phyloP scores from a whole-genome alignment of 140 eudicot species.

The Erigeron philadelphicus region DNA sequence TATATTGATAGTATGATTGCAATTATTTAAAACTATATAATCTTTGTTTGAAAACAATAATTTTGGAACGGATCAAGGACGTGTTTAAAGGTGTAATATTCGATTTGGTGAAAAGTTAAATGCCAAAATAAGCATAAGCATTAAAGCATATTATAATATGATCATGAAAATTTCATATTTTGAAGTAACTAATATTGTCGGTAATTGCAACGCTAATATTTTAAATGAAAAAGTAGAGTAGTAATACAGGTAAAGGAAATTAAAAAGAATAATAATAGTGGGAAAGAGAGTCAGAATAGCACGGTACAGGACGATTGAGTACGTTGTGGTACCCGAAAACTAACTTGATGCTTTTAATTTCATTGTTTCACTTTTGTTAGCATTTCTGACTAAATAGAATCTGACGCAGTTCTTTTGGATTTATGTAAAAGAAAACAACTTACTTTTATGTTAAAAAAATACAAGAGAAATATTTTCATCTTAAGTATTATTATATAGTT shows the following conservation, averaged over 20 bases:
- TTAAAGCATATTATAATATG: not conserved
- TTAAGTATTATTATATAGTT: not conserved
- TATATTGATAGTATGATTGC: too few relatives aligned
- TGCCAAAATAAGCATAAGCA: not conserved
- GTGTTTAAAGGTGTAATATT: slow-evolving; percentile 8
- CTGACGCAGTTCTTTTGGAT: slow-evolving; percentile 23
- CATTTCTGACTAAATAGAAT: slow-evolving; percentile 27
- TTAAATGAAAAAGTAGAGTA: too few relatives aligned
- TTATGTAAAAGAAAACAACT: not conserved
- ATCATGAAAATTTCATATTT: too few relatives aligned
- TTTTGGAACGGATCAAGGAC: slow-evolving; percentile 9
- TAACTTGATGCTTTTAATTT: slow-evolving; percentile 22
- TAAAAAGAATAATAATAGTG: not conserved
- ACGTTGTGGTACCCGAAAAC: slow-evolving; percentile 29
- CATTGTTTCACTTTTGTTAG: slow-evolving; percentile 26
- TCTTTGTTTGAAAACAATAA: too few relatives aligned
- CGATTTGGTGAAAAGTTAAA: not conserved
- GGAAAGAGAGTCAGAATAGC: not conserved
- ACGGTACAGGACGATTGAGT: slow-evolving; percentile 9
- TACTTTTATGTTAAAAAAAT: not conserved
- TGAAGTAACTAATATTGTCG: too few relatives aligned
- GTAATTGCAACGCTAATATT: too few relatives aligned
- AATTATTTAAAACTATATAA: too few relatives aligned
- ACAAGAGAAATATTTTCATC: too few relatives aligned
- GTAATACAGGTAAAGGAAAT: not conserved